Base-by-base conservation (phyloP, 2,329 filamentous ascomycete genomes). In the Fulvia fulva region DNA sequence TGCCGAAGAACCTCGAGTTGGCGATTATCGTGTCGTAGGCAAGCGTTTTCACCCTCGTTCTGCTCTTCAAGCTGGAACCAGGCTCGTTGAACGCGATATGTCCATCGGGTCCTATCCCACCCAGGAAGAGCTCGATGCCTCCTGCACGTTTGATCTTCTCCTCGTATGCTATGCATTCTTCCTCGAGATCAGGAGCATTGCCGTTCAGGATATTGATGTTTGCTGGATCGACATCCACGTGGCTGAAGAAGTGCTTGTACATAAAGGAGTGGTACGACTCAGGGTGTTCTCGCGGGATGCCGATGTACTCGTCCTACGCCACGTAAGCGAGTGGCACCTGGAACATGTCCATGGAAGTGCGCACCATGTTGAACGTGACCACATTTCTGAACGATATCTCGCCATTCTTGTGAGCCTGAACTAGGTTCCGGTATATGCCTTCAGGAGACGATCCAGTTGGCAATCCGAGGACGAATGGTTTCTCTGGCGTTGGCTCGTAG, bases 71-170 rank as follows among this genome's bases (percentile, higher is more conserved):
- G 59, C 87, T 90, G 11, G 88, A 91, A 43, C 90, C 90, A 3
- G 90, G 90, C 75, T 95, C 90, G 75, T 95, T 95, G 82, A 95
- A 95, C 51, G 90, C 90, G 63, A 95, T 90, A 74, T 95, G 90
- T 5, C 90, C 90, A 71, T 95, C 90, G 56, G 90, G 87, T 28
- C 90, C 90, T 56, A 95, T 91, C 44, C 90, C 90, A 16, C 89
- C 89, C 4, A 95, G 82, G 76, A 94, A 95, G 25, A 94, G 82
- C 73, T 94, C 89, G 63, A 95, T 94, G 52, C 90, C 90, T 51
- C 90, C 90, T 28, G 79, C 83, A 43, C 80, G 78, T 70, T 84
- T 84, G 75, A 95, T 94, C 69, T 87, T 86, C 55, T 85, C 85
- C 75, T 95, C 90, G 71, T 93, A 95, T 47, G 84, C 83, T 47